These are phyloP conservation scores for Halophytophthora polymorphica DNA, from an alignment of 352 stramenopile species.

Conservation along the genomic window DNA sequence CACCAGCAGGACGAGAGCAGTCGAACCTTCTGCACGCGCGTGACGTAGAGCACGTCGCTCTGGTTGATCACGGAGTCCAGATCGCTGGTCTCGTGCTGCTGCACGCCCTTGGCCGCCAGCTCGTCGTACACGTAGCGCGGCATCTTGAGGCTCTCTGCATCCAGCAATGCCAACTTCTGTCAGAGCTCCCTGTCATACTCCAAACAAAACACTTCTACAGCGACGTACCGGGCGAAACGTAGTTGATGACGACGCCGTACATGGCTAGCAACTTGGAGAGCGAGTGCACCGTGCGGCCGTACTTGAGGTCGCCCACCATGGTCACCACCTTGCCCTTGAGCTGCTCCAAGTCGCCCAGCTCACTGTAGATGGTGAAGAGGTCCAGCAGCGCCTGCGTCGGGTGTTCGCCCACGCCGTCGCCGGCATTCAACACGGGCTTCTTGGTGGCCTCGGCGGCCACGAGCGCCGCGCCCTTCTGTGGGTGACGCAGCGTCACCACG, in stretches of 20 bases:
- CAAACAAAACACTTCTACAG: background rate
- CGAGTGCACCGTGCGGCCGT: slow-evolving; percentile 98
- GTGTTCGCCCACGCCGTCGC: slow-evolving; percentile 97
- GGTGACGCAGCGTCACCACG: slow-evolving; percentile 94
- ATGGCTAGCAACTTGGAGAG: slow-evolving; percentile 93
- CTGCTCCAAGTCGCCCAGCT: slow-evolving; percentile 66
- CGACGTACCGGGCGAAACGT: slow-evolving; percentile 75
- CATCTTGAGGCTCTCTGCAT: slow-evolving; percentile 74
- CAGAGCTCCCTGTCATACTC: too few relatives aligned
- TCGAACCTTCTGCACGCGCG: slow-evolving; percentile 91
- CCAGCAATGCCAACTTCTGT: too few relatives aligned
- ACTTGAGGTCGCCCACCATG: slow-evolving; percentile 98
- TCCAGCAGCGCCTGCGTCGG: slow-evolving; percentile 99
- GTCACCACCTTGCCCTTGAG: slow-evolving; percentile 90
- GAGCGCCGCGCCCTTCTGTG: slow-evolving; percentile 82
- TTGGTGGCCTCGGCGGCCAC: slow-evolving; percentile 70
- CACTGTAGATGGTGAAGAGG: slow-evolving; percentile 95
- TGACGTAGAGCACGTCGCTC: slow-evolving; percentile 98
- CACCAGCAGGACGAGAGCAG: background rate
- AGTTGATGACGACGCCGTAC: slow-evolving; percentile 91
- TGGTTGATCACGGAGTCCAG: slow-evolving; percentile 86
- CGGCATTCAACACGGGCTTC: slow-evolving; percentile 94
- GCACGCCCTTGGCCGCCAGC: slow-evolving; percentile 57
- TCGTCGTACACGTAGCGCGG: slow-evolving; percentile 80
- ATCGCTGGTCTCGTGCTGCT: slow-evolving; percentile 85